These are phyloP conservation scores for Thielaviopsis musarum DNA, from an alignment of 2,329 filamentous ascomycete genomes.

Conservation along the genomic window DNA sequence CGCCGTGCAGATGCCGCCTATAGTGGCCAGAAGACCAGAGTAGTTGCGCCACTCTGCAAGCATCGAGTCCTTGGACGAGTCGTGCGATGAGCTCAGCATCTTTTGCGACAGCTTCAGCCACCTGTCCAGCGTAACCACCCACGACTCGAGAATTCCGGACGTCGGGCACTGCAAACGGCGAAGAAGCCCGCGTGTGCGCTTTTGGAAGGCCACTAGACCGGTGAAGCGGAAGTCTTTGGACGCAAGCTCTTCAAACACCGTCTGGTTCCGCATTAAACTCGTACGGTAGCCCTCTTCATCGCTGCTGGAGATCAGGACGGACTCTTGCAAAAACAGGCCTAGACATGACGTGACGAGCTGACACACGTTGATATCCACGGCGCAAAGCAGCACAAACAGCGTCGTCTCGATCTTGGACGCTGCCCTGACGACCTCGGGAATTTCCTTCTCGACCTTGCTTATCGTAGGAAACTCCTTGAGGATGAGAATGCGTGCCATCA, in stretches of 20 bases:
- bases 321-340: conserved; percentile 44
- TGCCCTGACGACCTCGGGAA: conserved; percentile 35
- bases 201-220: conserved; percentile 53
- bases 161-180: conserved; percentile 45
- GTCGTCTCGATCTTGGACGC: conserved; percentile 43
- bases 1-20: conserved; percentile 48
- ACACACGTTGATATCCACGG: conserved; percentile 47
- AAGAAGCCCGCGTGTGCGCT: conserved; percentile 42
- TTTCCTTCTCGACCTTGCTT: conserved; percentile 34
- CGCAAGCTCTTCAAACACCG: conserved; percentile 44
- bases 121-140: conserved; percentile 47
- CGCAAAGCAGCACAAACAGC: conserved; percentile 46
- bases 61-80: conserved; percentile 36
- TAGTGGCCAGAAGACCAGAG: conserved; percentile 49
- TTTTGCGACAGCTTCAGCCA: conserved; percentile 50
- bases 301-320: conserved; percentile 32
- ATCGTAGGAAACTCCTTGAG: conserved; percentile 20
- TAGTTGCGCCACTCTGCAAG: conserved; percentile 52
- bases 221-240: conserved; percentile 49
- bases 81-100: conserved; percentile 34
- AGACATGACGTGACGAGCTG: conserved; percentile 47
- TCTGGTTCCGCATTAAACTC: conserved; percentile 40
- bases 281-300: conserved; percentile 21
- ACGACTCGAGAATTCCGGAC: conserved; percentile 48
- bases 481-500: conserved; percentile 37